Evolutionary conservation across 208 protist genomes (phyloP), one percentile per base, ranked within the genome.

Genomic region (Wallacemonas sp.): DNA sequence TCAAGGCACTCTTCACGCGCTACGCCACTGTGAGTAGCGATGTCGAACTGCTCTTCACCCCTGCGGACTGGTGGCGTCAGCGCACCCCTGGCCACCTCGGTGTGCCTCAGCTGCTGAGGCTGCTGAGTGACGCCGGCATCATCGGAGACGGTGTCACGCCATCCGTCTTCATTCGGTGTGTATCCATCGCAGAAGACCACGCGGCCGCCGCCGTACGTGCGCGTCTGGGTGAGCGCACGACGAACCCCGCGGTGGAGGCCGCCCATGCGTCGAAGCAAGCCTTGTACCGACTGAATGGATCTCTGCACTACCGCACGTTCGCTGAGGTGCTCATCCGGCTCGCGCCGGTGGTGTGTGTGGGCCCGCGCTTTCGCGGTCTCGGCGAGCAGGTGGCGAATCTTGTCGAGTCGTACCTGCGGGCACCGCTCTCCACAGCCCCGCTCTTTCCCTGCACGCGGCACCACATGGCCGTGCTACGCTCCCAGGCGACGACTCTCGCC

Each of bases 281-380:
- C 28, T 22, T 90, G 42, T 64, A 75, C 61, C 36, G 61, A 1
- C 62, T 84, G 4, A 66, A 80, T 1, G 86, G 85, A 5, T 70
- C 42, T 22, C 31, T 96, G 9, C 87, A 86, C 74, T 97, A 93
- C 62, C 67, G 88, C 11, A 80, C 90, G 53, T 97, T 95, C 73
- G 77, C 80, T 30, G 90, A 97, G 75, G 70, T 69, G 54, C 63
- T 95, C 24, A 68, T 97, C 11, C 85, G 92, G 9, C 58, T 96
- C 1, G 63, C 83, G 22, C 61, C 77, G 42, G 33, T 66, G 14
- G 83, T 85, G 47, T 85, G 68, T 49, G 74, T 81, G 30, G 86
- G 84, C 1, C 58, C 69, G 5, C 55, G 44, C 1, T 63, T 66
- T 33, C 47, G 62, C 34, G 82, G 66, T 26, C 53, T 82, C 11